Base-by-base conservation (phyloP, 2,329 filamentous ascomycete genomes). In the Neospermospora avenae region DNA sequence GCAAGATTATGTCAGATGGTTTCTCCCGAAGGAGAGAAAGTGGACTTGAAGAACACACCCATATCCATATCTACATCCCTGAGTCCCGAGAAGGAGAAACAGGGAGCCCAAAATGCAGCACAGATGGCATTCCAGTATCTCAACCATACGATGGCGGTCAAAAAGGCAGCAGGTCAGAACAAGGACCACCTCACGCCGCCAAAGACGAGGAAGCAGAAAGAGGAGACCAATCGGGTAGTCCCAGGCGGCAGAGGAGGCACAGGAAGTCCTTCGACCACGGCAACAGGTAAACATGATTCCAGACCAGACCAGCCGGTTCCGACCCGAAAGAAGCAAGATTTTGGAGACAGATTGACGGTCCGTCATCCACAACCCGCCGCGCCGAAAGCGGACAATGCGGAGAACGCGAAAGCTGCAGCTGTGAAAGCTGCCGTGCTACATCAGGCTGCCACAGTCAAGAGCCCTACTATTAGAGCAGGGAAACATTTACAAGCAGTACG, bases 41-140 rank as follows among this genome's bases (percentile, higher is more conserved):
- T 54, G 39, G 57, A 51, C 28, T 25, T 56, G 65, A 67, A 64
- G 67, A 68, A 25, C 68, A 68, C 58, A 70, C 70, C 55, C 70
- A 74, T 61, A 67, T 72, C 49, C 71, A 73, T 63, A 65, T 74
- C 69, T 69, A 74, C 60, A 60, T 70, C 34, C 70, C 69, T 34
- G 39, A 59, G 20, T 48, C 54, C 41, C 13, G 41, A 44, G 52
- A 59, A 62, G 39, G 51, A 55, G 52, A 46, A 60, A 13, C 41
- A 55, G 11, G 51, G 57, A 35, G 63, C 60, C 18, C 55, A 53
- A 96, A 96, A 87, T 89, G 91, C 81, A 86, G 83, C 74, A 86
- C 88, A 75, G 84, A 85, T 75, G 84, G 90, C 75, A 82, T 84
- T 74, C 84, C 88, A 67, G 71, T 76, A 44, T 57, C 63, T 53